phyloP scores from a whole-genome alignment of 2,329 filamentous ascomycete genomes.

The Ophidiomyces ophidiicola region DNA sequence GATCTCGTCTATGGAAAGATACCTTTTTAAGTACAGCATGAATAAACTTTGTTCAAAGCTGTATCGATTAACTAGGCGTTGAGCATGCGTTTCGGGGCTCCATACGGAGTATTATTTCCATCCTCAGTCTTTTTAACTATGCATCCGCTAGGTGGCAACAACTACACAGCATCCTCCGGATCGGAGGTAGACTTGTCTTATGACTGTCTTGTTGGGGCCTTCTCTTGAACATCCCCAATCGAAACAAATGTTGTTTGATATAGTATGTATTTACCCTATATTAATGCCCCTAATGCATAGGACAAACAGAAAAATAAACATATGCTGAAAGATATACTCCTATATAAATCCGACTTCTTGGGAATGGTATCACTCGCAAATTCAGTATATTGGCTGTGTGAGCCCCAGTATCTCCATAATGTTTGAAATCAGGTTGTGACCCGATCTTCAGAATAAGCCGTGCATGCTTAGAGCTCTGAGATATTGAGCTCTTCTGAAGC shows the following conservation, averaged over 20 bases:
- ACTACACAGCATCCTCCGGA: slow-evolving; percentile 18
- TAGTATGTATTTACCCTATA: slow-evolving; percentile 23
- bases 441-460: slow-evolving; percentile 18
- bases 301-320: too few species aligned
- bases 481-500: background rate
- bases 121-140: slow-evolving; percentile 16
- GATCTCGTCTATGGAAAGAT: slow-evolving; percentile 30
- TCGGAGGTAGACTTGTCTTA: slow-evolving; percentile 21
- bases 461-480: slow-evolving; percentile 8
- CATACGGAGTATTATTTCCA: slow-evolving; percentile 27
- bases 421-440: slow-evolving; percentile 4
- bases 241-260: slow-evolving; percentile 27
- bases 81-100: slow-evolving; percentile 26
- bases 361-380: slow-evolving; percentile 34
- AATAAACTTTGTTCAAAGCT: slow-evolving; percentile 30
- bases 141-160: slow-evolving; percentile 14
- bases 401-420: slow-evolving; percentile 6
- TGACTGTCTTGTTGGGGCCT: slow-evolving; percentile 10
- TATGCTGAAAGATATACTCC: slow-evolving; percentile 34
- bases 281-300: too few species aligned
- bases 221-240: slow-evolving; percentile 20
- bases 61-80: slow-evolving; percentile 20
- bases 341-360: slow-evolving; percentile 37
- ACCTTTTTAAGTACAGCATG: slow-evolving; percentile 33
- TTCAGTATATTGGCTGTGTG: slow-evolving; percentile 17